Conservation (phyloP, 345 rosid species). For the Isatis tinctoria region DNA sequence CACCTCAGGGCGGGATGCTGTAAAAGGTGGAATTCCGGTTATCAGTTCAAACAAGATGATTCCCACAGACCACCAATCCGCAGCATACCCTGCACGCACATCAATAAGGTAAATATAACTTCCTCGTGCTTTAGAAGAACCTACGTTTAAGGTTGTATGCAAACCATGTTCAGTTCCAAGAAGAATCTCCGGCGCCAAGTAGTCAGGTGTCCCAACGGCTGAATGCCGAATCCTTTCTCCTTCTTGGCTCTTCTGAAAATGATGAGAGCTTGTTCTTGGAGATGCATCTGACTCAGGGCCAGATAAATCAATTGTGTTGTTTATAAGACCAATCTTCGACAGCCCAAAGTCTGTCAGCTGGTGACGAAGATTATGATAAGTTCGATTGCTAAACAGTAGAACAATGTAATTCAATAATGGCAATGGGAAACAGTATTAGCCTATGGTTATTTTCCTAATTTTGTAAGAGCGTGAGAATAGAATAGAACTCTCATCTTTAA, state of each 20-base stretch:
- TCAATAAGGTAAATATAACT: slow-evolving; percentile 26
- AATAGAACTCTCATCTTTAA: background rate
- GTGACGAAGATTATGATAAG: slow-evolving; percentile 35
- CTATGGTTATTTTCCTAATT: background rate
- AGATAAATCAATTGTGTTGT: slow-evolving; percentile 71
- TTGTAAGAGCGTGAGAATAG: background rate
- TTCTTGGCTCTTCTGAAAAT: slow-evolving; percentile 37
- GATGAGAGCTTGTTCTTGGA: slow-evolving; percentile 34
- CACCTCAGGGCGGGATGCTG: slow-evolving; percentile 74
- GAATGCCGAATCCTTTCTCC: slow-evolving; percentile 49
- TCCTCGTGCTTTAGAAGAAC: background rate
- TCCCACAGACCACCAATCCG: slow-evolving; percentile 94
- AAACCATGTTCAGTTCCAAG: slow-evolving; percentile 81
- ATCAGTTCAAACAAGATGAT: slow-evolving; percentile 73
- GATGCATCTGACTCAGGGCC: slow-evolving; percentile 43
- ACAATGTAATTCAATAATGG: background rate
- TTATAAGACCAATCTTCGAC: slow-evolving; percentile 79
- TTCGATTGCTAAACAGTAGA: background rate
- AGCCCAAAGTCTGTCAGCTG: slow-evolving; percentile 93
- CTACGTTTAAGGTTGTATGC: slow-evolving; percentile 21
- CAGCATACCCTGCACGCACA: slow-evolving; percentile 60
- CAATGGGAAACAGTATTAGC: background rate
- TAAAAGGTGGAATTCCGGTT: slow-evolving; percentile 81
- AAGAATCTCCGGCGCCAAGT: slow-evolving; percentile 90
- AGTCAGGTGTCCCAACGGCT: slow-evolving; percentile 89